These are phyloP conservation scores for Cryphonectria radicalis DNA, from an alignment of 2,329 filamentous ascomycete genomes.

Conservation along the genomic window DNA sequence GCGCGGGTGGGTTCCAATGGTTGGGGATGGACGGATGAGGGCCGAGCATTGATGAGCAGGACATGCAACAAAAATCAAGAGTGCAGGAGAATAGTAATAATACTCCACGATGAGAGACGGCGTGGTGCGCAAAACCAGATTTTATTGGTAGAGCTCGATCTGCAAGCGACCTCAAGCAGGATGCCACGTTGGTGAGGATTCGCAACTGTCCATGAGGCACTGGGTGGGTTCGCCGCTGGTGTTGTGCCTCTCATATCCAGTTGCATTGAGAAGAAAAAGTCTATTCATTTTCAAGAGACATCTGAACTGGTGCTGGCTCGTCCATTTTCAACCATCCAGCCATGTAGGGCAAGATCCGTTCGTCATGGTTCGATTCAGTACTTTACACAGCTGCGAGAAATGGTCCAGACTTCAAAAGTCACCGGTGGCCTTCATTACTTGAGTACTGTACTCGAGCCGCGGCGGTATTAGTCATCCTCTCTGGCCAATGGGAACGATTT, in stretches of 20 bases:
- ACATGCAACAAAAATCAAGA: background rate
- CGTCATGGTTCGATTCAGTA: background rate
- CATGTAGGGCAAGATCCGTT: too few species aligned
- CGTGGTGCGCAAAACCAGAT: background rate
- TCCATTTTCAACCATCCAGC: background rate
- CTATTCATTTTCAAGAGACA: background rate
- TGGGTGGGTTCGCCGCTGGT: background rate
- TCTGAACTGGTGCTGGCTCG: background rate
- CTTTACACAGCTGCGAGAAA: background rate
- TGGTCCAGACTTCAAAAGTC: background rate
- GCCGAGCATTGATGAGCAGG: background rate
- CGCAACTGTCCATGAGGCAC: background rate
- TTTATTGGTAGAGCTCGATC: background rate
- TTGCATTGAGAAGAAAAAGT: background rate
- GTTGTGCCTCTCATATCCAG: background rate
- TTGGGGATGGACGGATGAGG: background rate
- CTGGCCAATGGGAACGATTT: slow-evolving; percentile 11
- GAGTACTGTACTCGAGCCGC: background rate
- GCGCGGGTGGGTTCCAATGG: background rate
- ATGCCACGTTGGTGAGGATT: background rate
- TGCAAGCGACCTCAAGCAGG: background rate
- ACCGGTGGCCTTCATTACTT: background rate
- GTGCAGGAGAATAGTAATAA: background rate
- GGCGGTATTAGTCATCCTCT: slow-evolving; percentile 5
- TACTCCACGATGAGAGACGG: background rate